Percentiles rank a stretch among this genome's conserved stretches.
These are phyloP conservation scores for Phytophthora aleatoria DNA, from an alignment of 352 stramenopile genomes.

Conservation along the genomic window DNA sequence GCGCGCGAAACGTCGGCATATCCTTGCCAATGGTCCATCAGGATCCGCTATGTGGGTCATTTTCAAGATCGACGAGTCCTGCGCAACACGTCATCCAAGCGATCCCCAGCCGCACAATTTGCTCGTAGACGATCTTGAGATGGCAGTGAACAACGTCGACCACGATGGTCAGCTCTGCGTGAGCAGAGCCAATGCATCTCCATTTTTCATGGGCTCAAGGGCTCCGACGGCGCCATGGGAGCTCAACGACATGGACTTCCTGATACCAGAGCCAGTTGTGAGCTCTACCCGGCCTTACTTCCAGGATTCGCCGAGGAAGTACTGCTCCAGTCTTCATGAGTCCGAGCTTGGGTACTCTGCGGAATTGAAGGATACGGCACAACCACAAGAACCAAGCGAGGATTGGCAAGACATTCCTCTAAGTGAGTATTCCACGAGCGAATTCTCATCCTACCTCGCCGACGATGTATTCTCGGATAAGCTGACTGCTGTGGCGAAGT, in stretches of 20 bases:
- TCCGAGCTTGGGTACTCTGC: constrained; percentile 7
- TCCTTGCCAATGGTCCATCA: constrained; percentile 11
- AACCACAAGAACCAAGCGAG: constrained; percentile 5
- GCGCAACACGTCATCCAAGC: constrained; percentile 17
- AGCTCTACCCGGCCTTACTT: constrained; percentile 1
- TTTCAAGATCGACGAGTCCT: constrained; percentile 27
- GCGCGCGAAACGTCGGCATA: constrained; percentile 22
- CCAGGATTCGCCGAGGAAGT: constrained; percentile 13
- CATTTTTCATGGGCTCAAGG: constrained; percentile 41
- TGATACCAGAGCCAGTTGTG: constrained; percentile 20
- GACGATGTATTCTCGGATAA: constrained; percentile 26
- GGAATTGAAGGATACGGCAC: constrained; percentile 19
- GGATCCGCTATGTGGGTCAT: constrained; percentile 25
- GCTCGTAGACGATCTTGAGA: constrained; percentile 2
- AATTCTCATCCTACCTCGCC: constrained; percentile 19
- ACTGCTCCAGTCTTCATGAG: constrained; percentile 15
- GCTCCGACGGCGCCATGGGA: constrained; percentile 21
- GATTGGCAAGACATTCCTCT: constrained; percentile 29
- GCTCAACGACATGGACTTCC: constrained; percentile 46
- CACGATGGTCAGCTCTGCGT: constrained; percentile 30
- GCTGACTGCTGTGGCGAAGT: neutral
- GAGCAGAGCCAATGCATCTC: constrained; percentile 39
- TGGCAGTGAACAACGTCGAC: constrained; percentile 51
- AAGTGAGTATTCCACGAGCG: constrained; percentile 11
- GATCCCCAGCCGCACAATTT: constrained; percentile 6